Conservation (phyloP, 1,284 basidiomycete species). For the Cryptococcus deneoformans region DNA sequence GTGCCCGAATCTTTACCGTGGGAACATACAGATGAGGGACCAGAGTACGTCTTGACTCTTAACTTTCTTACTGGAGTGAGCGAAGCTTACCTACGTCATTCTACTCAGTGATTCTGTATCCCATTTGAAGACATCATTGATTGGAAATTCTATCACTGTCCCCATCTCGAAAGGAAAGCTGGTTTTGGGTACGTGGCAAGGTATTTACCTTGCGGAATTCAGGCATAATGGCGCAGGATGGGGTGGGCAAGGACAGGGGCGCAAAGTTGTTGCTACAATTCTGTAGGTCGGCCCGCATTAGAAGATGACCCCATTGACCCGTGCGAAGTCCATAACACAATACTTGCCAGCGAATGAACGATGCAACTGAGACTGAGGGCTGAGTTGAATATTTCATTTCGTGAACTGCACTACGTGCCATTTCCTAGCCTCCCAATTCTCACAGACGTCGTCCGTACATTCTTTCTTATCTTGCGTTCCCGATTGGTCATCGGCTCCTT, state of each 20-base stretch:
- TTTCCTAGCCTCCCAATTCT: conserved; percentile 11
- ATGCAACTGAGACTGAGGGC: no score
- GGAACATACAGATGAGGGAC: conserved; percentile 86
- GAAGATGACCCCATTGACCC: neutral
- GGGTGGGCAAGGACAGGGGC: conserved; percentile 37
- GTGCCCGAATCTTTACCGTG: conserved; percentile 85
- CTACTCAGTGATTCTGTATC: conserved; percentile 59
- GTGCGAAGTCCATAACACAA: neutral
- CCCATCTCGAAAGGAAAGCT: conserved; percentile 80
- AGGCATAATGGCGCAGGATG: conserved; percentile 42
- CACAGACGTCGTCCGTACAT: neutral
- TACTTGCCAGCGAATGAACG: neutral
- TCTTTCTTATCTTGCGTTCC: neutral
- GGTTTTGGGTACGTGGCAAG: conserved; percentile 91
- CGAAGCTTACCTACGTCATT: neutral
- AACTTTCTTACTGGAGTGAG: neutral
- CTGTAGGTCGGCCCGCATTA: conserved; percentile 23
- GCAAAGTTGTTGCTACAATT: conserved; percentile 46
- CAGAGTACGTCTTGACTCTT: conserved; percentile 60
- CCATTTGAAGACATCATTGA: conserved; percentile 81
- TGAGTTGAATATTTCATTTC: neutral
- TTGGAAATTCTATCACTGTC: conserved; percentile 76
- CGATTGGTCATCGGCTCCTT: neutral
- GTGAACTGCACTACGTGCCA: conserved; percentile 21
- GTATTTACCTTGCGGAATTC: conserved; percentile 42